Conservation (phyloP, 2,329 filamentous ascomycete genomes). For the Hypocrella siamensis region DNA sequence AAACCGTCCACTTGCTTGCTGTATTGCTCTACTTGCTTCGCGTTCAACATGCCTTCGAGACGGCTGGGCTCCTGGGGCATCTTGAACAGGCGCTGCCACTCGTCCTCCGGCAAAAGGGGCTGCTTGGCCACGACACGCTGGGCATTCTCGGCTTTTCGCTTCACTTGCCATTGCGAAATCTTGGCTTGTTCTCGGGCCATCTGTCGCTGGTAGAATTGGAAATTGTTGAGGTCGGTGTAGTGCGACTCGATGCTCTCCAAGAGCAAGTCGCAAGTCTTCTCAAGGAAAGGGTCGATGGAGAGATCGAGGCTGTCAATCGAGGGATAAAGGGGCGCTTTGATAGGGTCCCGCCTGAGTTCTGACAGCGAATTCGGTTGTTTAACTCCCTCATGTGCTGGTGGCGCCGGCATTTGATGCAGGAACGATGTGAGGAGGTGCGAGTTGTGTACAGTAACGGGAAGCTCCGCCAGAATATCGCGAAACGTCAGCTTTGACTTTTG, state of each 20-base stretch:
- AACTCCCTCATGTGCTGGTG: conserved; percentile 46
- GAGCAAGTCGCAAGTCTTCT: conserved; percentile 94
- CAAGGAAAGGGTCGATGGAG: conserved; percentile 90
- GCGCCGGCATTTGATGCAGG: conserved; percentile 74
- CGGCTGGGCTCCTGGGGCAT: conserved; percentile 86
- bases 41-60: conserved; percentile 87
- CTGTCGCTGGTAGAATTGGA: conserved; percentile 89
- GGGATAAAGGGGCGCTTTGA: conserved; percentile 56
- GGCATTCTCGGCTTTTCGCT: conserved; percentile 92
- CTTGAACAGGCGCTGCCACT: conserved; percentile 98
- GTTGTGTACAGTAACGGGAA: conserved; percentile 86
- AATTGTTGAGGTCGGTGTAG: conserved; percentile 98
- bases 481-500: conserved; percentile 90
- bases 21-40: conserved; percentile 94
- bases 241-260: conserved; percentile 95
- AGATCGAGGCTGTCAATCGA: conserved; percentile 85
- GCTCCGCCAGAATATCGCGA: conserved; percentile 83
- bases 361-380: conserved; percentile 65
- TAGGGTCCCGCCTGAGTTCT: conserved; percentile 54
- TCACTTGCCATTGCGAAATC: conserved; percentile 90
- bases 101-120: conserved; percentile 76
- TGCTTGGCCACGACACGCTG: conserved; percentile 77
- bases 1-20: conserved; percentile 94
- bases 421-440: conserved; percentile 92
- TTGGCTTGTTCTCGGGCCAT: conserved; percentile 88